Conservation (phyloP, 768 basidiomycete genomes). For the Astraeus odoratus region DNA sequence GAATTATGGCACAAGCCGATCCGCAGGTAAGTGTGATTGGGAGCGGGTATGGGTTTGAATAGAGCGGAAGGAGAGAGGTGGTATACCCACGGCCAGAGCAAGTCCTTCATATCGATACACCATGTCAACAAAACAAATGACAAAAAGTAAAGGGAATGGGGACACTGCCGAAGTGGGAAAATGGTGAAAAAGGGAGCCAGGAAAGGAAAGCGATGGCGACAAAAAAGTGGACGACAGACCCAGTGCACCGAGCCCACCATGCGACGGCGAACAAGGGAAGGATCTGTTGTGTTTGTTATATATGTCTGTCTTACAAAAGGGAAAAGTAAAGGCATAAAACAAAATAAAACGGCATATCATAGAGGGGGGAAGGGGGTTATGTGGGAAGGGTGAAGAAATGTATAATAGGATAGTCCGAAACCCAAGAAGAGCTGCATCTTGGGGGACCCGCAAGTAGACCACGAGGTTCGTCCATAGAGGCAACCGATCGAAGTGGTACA, state of each 20-base stretch:
- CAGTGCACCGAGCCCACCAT: too few species aligned
- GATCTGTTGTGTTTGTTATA: not conserved
- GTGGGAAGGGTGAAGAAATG: conserved; percentile 13
- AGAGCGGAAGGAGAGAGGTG: conserved; percentile 27
- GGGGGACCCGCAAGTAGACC: conserved; percentile 17
- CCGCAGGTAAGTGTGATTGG: too few species aligned
- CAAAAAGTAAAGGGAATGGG: not conserved
- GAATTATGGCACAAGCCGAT: conserved; percentile 24
- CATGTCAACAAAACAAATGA: not conserved
- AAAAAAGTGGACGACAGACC: too few species aligned
- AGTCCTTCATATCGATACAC: conserved; percentile 30
- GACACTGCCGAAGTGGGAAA: not conserved
- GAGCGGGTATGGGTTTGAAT: conserved; percentile 1
- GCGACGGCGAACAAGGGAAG: not conserved
- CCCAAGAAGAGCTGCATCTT: conserved; percentile 33
- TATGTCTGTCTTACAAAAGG: not conserved
- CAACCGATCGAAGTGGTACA: conserved; percentile 15
- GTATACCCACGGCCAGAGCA: conserved; percentile 22
- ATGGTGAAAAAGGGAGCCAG: too few species aligned
- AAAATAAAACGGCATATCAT: conserved; percentile 13
- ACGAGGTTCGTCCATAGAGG: conserved; percentile 22
- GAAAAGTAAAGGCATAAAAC: conserved; percentile 3
- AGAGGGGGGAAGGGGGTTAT: not conserved
- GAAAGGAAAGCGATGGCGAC: too few species aligned
- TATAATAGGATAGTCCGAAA: conserved; percentile 26